Evolutionary conservation across 768 basidiomycete species (phyloP).

Genomic region (Cystobasidium tubakii): DNA sequence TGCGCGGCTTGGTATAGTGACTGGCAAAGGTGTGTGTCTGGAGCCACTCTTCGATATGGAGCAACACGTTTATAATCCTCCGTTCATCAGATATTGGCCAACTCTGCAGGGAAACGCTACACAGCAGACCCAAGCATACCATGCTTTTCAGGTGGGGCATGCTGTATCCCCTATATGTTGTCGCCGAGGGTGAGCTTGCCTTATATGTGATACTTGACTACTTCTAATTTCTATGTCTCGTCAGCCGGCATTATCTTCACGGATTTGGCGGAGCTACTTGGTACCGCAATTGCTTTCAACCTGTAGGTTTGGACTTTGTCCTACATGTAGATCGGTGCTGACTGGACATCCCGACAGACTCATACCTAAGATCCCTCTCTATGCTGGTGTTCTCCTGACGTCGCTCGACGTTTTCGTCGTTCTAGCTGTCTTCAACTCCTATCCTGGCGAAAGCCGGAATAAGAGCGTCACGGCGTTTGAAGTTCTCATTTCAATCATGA

Average conservation of each 20-base stretch:
- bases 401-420: conserved; percentile 65
- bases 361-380: conserved; percentile 63
- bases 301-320: conserved; percentile 50
- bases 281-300: conserved; percentile 72
- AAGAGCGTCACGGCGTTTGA: conserved; percentile 44
- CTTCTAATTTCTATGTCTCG: conserved; percentile 46
- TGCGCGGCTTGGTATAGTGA: conserved; percentile 62
- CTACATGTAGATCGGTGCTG: background rate
- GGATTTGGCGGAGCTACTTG: conserved; percentile 66
- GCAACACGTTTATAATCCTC: background rate
- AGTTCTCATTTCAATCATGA: conserved; percentile 45
- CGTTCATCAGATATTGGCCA: conserved; percentile 56
- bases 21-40: conserved; percentile 41
- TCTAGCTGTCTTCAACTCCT: conserved; percentile 51
- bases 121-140: conserved; percentile 61
- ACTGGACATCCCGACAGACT: conserved; percentile 47
- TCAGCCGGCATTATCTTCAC: conserved; percentile 47
- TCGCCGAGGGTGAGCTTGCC: conserved; percentile 46
- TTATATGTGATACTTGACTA: conserved; percentile 37
- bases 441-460: conserved; percentile 41
- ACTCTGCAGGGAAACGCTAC: conserved; percentile 62
- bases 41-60: too few relatives aligned
- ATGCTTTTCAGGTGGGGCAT: conserved; percentile 58
- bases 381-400: conserved; percentile 66
- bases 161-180: conserved; percentile 62